Conservation (phyloP, 2,329 filamentous ascomycete species). For the Aspergillus pseudoglaucus region DNA sequence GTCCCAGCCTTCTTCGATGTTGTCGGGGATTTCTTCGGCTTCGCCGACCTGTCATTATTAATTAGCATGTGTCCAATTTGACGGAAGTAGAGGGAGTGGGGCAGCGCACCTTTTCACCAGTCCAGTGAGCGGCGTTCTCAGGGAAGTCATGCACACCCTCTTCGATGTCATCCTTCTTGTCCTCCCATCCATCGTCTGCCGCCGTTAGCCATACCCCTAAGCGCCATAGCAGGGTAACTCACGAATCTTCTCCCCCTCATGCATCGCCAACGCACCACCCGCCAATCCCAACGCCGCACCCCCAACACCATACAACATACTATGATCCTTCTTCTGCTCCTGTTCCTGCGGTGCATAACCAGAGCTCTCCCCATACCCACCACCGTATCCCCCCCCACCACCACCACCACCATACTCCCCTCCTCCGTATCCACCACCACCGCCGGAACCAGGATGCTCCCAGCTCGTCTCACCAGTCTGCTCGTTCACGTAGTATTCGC, state of each 20-base stretch:
- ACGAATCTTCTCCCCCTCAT: constrained; percentile 41
- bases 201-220: neutral
- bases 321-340: constrained; percentile 23
- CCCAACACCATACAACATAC: constrained; percentile 31
- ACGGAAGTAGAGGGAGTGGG: constrained; percentile 5
- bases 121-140: constrained; percentile 39
- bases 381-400: constrained; percentile 16
- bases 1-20: constrained; percentile 27
- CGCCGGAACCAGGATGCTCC: constrained; percentile 24
- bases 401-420: constrained; percentile 11
- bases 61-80: neutral
- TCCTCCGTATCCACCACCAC: constrained; percentile 1
- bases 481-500: constrained; percentile 44
- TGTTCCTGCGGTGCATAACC: constrained; percentile 10
- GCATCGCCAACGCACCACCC: constrained; percentile 40
- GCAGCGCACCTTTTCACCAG: constrained; percentile 30
- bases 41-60: constrained; percentile 26
- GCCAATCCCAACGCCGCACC: constrained; percentile 37
- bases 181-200: constrained; percentile 28
- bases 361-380: constrained; percentile 5
- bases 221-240: constrained; percentile 9
- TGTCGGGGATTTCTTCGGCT: constrained; percentile 35
- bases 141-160: constrained; percentile 36
- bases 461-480: constrained; percentile 40
- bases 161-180: constrained; percentile 26